Conservation (phyloP, 2,329 filamentous ascomycete genomes). For the Fusarium bactridioides region DNA sequence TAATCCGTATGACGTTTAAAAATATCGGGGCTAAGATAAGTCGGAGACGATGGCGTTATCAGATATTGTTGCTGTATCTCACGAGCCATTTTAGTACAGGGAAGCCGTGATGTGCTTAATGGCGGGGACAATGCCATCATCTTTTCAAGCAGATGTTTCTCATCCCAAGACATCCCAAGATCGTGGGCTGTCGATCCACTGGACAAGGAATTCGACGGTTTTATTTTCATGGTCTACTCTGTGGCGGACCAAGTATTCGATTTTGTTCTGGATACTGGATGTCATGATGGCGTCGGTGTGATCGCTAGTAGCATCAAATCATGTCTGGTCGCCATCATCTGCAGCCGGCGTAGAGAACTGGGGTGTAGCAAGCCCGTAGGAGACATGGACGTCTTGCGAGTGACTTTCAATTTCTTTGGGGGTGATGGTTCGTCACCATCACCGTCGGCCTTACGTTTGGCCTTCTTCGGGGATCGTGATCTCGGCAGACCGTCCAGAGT, state of each 20-base stretch:
- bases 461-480: constrained; percentile 33
- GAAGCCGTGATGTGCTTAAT: background rate
- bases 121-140: background rate
- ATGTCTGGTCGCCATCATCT: background rate
- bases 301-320: too few relatives aligned
- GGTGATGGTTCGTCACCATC: constrained; percentile 30
- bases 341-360: rapidly evolving
- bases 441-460: constrained; percentile 43
- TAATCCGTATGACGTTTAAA: background rate
- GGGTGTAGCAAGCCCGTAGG: background rate
- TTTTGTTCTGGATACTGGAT: background rate
- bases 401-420: constrained; percentile 21
- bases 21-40: background rate
- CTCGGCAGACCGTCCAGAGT: background rate
- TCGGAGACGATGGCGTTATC: background rate
- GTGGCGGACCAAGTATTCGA: background rate
- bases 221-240: rapidly evolving
- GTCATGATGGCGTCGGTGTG: background rate
- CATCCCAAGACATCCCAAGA: background rate
- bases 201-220: background rate
- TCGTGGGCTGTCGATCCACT: background rate
- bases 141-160: background rate
- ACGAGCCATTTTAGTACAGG: rapidly evolving
- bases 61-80: background rate
- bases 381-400: constrained; percentile 2